phyloP scores from a whole-genome alignment of 2,329 filamentous ascomycete species.

The Amesomyces nigricolor region DNA sequence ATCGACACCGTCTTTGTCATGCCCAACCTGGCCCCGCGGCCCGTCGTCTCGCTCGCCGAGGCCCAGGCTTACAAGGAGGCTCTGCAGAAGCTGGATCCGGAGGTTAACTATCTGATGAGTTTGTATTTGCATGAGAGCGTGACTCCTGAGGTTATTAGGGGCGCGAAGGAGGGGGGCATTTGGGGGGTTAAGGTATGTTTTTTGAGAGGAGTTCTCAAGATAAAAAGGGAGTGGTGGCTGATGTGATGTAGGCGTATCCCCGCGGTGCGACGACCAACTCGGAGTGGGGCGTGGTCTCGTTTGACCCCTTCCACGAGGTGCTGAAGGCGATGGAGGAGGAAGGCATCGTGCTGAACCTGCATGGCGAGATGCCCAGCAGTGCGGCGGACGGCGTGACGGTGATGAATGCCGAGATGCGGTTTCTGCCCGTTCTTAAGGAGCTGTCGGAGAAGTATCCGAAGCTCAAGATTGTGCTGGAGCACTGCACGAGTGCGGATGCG shows the following conservation, averaged over 20 bases:
- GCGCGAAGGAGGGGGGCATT: constrained; percentile 68
- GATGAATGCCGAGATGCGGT: constrained; percentile 66
- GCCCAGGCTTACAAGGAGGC: constrained; percentile 61
- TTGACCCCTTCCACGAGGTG: constrained; percentile 67
- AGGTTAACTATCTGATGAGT: constrained; percentile 68
- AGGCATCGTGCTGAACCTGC: constrained; percentile 68
- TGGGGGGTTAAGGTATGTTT: constrained; percentile 55
- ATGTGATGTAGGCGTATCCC: constrained; percentile 20
- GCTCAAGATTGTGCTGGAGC: constrained; percentile 68
- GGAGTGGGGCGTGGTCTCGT: constrained; percentile 61
- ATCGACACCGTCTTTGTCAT: constrained; percentile 57
- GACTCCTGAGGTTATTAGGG: constrained; percentile 46
- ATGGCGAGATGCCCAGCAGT: constrained; percentile 67
- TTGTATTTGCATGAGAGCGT: constrained; percentile 42
- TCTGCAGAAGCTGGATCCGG: constrained; percentile 54
- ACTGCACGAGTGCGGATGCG: constrained; percentile 81
- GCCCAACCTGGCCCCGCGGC: constrained; percentile 59
- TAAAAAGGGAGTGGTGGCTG: not conserved
- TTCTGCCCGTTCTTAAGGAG: constrained; percentile 71
- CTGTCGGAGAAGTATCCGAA: constrained; percentile 72
- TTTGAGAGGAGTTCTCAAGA: not conserved
- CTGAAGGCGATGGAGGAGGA: constrained; percentile 87
- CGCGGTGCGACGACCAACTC: constrained; percentile 60
- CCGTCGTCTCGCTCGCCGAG: constrained; percentile 54
- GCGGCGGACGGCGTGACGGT: constrained; percentile 37